Conservation (phyloP, 495 filamentous ascomycete species). For the Hyaloscypha variabilis region DNA sequence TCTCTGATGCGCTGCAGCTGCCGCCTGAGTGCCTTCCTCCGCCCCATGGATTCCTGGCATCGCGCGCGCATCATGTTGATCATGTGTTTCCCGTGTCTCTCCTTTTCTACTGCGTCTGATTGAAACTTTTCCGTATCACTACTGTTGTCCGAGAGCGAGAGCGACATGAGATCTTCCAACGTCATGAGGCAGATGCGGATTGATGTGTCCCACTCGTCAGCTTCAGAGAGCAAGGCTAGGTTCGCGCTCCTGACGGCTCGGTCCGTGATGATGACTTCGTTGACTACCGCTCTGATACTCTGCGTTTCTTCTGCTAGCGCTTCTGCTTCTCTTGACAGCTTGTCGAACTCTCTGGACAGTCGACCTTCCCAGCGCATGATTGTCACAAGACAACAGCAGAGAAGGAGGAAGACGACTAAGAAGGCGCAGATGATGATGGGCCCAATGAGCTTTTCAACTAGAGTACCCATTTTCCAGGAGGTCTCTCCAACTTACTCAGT, state of each 20-base stretch:
- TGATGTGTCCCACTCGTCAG: conserved; percentile 17
- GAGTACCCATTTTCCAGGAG: not conserved
- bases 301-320: conserved; percentile 11
- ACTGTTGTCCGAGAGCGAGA: not conserved
- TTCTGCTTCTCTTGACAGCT: conserved; percentile 16
- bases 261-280: not conserved
- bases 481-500: not conserved
- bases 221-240: conserved; percentile 1
- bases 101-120: conserved; percentile 3
- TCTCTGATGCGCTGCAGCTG: conserved; percentile 22
- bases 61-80: conserved; percentile 19
- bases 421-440: not conserved
- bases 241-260: not conserved
- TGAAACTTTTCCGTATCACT: conserved; percentile 1
- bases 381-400: not conserved
- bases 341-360: conserved; percentile 16
- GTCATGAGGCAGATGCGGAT: conserved; percentile 16
- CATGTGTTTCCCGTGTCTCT: conserved; percentile 11
- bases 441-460: not conserved
- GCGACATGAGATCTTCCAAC: conserved; percentile 21
- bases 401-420: not conserved
- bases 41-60: conserved; percentile 9
- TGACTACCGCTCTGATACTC: not conserved
- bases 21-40: conserved; percentile 17
- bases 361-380: conserved; percentile 1